Evolutionary conservation across 2,329 filamentous ascomycete species (phyloP), one percentile per base, ranked within the genome.

Genomic region (Fusarium sp.): DNA sequence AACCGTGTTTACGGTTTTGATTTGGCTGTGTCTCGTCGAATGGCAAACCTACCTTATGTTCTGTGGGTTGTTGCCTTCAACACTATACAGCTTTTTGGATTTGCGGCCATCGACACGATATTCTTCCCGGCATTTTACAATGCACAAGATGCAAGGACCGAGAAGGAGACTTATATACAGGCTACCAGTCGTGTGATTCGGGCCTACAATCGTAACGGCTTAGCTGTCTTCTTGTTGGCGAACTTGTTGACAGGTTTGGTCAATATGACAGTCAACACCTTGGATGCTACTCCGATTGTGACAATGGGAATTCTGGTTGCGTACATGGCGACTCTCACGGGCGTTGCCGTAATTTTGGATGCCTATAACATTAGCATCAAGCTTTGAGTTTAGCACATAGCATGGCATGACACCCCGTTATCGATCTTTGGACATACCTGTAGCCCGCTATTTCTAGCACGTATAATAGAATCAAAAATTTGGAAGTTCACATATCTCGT

Each of bases 21-120:
- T 8, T 84, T 97, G 28, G 85, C 85, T 15, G 94, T 98, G 9
- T 98, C 96, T 7, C 91, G 96, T 20, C 91, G 96, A 1, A 84
- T 98, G 59, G 96, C 95, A 10, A 99, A 99, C 75, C 85, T 98
- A 66, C 94, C 96, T 0, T 99, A 99, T 78, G 87, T 98, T 43
- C 84, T 97, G 44, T 98, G 95, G 94, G 91, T 97, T 9, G 87
- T 90, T n/a, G 91, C 93, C 4, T 98, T 96, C 84, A 99, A 98
- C 82, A 91, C 88, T 65, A 85, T 87, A n/a, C 94, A 97, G 77
- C 84, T 99, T 11, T 83, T 93, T 9, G 85, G 91, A 2, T 97
- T 95, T 78, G 94, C 90, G 74, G 77, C 90, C 15, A 86, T 96
- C 24, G 95, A 99, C 78, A 90, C 87, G 5, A 26, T 92, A 4